Evolutionary conservation across 371 early-diverging fungal species (phyloP).

Genomic region (Mortierella sp.): DNA sequence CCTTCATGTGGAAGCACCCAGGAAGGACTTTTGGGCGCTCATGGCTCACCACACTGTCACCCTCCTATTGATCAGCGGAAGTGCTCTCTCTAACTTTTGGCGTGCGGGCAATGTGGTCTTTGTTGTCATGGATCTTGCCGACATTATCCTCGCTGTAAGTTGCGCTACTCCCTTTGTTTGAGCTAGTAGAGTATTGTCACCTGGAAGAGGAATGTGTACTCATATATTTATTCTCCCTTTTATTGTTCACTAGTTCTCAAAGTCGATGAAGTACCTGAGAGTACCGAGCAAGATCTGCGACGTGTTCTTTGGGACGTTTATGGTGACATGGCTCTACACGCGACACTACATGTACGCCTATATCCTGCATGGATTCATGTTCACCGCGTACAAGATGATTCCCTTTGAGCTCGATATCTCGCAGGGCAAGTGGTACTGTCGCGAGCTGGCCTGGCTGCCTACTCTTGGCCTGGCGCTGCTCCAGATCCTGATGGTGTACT

Average conservation of each 20-base stretch:
- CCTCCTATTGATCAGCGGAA: slow-evolving; percentile 70
- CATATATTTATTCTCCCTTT: background rate
- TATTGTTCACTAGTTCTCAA: slow-evolving; percentile 63
- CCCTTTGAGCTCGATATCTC: slow-evolving; percentile 71
- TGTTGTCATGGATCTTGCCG: slow-evolving; percentile 84
- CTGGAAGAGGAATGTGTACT: background rate
- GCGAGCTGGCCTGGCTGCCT: slow-evolving; percentile 63
- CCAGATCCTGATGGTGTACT: slow-evolving; percentile 69
- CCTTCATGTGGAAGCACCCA: slow-evolving; percentile 76
- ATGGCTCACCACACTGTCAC: slow-evolving; percentile 83
- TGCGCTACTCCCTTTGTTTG: background rate
- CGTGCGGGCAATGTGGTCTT: slow-evolving; percentile 85
- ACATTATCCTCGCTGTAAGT: slow-evolving; percentile 82
- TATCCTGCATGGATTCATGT: slow-evolving; percentile 59
- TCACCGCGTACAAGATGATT: slow-evolving; percentile 67
- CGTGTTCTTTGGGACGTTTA: slow-evolving; percentile 70
- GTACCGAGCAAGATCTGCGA: slow-evolving; percentile 68
- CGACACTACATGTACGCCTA: slow-evolving; percentile 73
- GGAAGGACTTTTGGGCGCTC: slow-evolving; percentile 82
- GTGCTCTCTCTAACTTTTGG: slow-evolving; percentile 78
- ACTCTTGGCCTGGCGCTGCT: slow-evolving; percentile 68
- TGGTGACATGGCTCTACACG: slow-evolving; percentile 81
- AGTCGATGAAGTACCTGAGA: slow-evolving; percentile 69
- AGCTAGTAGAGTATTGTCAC: background rate
- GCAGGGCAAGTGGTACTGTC: slow-evolving; percentile 71